Percentiles rank a stretch among this genome's conserved stretches.
Evolutionary conservation across 768 basidiomycete genomes (phyloP).

Genomic region (Leccinum subgranulosum): DNA sequence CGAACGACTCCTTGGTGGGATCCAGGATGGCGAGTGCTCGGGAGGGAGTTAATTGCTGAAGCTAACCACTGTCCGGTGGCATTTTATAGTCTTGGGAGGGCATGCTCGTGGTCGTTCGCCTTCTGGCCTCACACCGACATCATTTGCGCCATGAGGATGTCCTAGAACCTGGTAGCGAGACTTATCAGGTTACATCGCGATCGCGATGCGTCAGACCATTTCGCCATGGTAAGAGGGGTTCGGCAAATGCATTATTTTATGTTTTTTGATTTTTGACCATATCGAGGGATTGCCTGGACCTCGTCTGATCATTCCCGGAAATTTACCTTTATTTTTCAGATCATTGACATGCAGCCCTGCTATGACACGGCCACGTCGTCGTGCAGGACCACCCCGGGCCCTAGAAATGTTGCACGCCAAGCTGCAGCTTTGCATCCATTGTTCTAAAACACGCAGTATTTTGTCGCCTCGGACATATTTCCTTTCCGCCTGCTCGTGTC

Average conservation of each 20-base stretch:
- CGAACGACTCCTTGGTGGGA: background rate
- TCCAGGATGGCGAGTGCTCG: conserved; percentile 5
- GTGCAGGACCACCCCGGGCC: conserved; percentile 2
- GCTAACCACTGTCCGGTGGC: conserved; percentile 11
- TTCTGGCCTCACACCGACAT: conserved; percentile 8
- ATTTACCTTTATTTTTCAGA: conserved; percentile 19
- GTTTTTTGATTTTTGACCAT: conserved; percentile 24
- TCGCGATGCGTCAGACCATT: conserved; percentile 22
- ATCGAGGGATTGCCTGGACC: conserved; percentile 24
- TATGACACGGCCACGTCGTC: conserved; percentile 10
- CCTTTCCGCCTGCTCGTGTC: conserved; percentile 7
- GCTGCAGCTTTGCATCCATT: conserved; percentile 5
- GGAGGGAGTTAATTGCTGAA: conserved; percentile 10
- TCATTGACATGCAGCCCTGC: conserved; percentile 18
- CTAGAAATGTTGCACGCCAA: conserved; percentile 7
- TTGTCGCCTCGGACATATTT: conserved; percentile 6
- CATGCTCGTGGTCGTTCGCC: conserved; percentile 15
- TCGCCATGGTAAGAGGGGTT: conserved; percentile 25
- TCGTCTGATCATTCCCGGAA: conserved; percentile 24
- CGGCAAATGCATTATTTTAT: conserved; percentile 23
- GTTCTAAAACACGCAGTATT: conserved; percentile 9
- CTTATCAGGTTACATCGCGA: conserved; percentile 26
- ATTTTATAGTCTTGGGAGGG: conserved; percentile 26
- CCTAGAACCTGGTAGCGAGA: conserved; percentile 13
- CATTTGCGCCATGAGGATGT: conserved; percentile 23